phyloP scores from a whole-genome alignment of 768 basidiomycete genomes.

The Lactarius deliciosus region DNA sequence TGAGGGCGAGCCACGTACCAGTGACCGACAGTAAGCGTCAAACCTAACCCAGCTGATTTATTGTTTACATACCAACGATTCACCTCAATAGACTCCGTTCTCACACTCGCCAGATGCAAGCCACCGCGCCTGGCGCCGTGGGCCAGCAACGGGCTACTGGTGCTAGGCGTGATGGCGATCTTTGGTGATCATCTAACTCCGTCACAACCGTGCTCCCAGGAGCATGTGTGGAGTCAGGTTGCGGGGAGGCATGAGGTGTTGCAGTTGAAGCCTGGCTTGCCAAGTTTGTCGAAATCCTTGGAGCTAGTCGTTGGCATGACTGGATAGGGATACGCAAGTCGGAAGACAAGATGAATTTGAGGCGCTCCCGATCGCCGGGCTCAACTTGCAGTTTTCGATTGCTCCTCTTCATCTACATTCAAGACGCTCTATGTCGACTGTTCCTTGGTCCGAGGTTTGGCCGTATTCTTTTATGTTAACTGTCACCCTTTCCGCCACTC shows the following conservation, averaged over 20 bases:
- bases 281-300: constrained; percentile 36
- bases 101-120: constrained; percentile 81
- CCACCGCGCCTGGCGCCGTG: constrained; percentile 47
- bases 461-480: constrained; percentile 22
- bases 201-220: constrained; percentile 32
- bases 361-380: constrained; percentile 19
- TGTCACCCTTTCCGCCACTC: constrained; percentile 30
- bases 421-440: constrained; percentile 26
- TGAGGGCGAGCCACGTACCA: constrained; percentile 71
- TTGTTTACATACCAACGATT: constrained; percentile 23
- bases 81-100: constrained; percentile 67
- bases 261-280: constrained; percentile 34
- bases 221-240: constrained; percentile 47
- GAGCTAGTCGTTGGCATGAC: constrained; percentile 42
- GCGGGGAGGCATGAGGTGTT: constrained; percentile 44
- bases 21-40: constrained; percentile 74
- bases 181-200: constrained; percentile 43
- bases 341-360: constrained; percentile 20
- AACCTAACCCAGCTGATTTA: constrained; percentile 30
- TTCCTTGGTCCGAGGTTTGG: constrained; percentile 25
- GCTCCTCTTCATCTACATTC: constrained; percentile 19
- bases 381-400: constrained; percentile 19
- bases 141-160: constrained; percentile 43
- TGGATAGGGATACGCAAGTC: constrained; percentile 39
- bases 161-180: constrained; percentile 46